These are phyloP conservation scores for Mercurialis annua DNA, from an alignment of 345 rosid genomes.

Conservation along the genomic window DNA sequence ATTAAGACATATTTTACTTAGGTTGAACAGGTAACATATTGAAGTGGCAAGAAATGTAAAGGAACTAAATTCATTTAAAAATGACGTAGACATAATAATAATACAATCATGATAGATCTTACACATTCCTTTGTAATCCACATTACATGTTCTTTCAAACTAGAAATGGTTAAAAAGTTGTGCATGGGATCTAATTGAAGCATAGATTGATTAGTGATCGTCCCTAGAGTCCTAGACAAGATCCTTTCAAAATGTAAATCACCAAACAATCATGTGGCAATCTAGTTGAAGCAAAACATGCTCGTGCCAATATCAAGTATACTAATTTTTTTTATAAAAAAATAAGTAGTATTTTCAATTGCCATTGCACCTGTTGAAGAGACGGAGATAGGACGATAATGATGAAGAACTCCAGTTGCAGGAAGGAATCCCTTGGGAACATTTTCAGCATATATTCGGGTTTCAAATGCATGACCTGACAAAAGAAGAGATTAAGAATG, in stretches of 20 bases:
- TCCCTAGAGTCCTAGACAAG: too few species aligned
- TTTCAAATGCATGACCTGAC: slow-evolving; percentile 95
- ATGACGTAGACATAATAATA: slow-evolving; percentile 1
- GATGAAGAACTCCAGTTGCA: slow-evolving; percentile 87
- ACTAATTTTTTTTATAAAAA: slow-evolving; percentile 6
- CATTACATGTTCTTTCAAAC: neutral
- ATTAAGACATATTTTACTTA: slow-evolving; percentile 17
- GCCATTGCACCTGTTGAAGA: slow-evolving; percentile 63
- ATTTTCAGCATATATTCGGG: slow-evolving; percentile 92
- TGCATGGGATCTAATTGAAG: slow-evolving; percentile 5
- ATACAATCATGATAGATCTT: slow-evolving; percentile 13
- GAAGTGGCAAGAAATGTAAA: slow-evolving; percentile 2
- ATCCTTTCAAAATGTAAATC: slow-evolving; percentile 5
- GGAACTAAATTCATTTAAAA: neutral
- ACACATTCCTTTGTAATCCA: neutral
- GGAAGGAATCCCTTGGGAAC: slow-evolving; percentile 93
- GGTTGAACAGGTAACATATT: slow-evolving; percentile 9
- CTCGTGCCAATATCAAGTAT: slow-evolving; percentile 3
- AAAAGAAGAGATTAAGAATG: slow-evolving; percentile 9
- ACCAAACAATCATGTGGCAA: neutral
- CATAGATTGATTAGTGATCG: slow-evolving; percentile 4
- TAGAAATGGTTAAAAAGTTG: too few species aligned
- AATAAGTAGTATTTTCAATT: neutral
- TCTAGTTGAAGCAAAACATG: neutral
- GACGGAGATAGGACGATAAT: slow-evolving; percentile 62